Base-by-base conservation (phyloP, 208 protist species). In the Entamoeba invadens region DNA sequence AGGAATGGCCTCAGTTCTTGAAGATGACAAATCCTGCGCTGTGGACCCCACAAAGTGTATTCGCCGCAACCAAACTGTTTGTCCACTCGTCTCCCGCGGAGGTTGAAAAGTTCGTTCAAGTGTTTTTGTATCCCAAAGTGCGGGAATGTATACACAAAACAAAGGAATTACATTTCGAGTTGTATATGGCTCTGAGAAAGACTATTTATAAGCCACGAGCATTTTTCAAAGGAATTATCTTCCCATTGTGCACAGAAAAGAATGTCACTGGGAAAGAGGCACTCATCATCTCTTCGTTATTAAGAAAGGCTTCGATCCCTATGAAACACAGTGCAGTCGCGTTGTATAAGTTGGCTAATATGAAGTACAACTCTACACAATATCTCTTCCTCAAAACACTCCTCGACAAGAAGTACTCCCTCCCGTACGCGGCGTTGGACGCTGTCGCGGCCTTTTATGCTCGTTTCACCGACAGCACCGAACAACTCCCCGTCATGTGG, bases 151-250 rank as follows among this genome's bases (percentile, higher is more conserved):
- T 93, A 93, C 97, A 98, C 93, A 92, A 95, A 21, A 95, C 96
- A 77, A 97, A 97, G 92, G 97, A 96, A 94, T 97, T 99, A 93
- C 99, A 99, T 97, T 98, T 97, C 44, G 98, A 99, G 92, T 95
- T 99, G 35, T 99, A 99, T 96, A 97, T 98, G 96, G 97, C 98
- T 5, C 96, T 99, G 45, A 97, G 97, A 93, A 99, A 99, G 96
- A 97, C 98, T 12, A 96, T 99, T 25, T 99, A 98, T 96, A 99
- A 99, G 96, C 98, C 98, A 8, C 96, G 97, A 8, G 98, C 98
- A 35, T 99, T 99, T 95, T 99, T 98, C 96, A 99, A 99, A 94
- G 99, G 98, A 12, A 98, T 99, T 92, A 94, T 99, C 45, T 96
- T 99, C 21, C 99, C 99, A 5, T 96, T 99, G 4, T 97, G 97